Base-by-base conservation (phyloP, 192 early-diverging fungal genomes). In the Rhizoclosmatium globosum region DNA sequence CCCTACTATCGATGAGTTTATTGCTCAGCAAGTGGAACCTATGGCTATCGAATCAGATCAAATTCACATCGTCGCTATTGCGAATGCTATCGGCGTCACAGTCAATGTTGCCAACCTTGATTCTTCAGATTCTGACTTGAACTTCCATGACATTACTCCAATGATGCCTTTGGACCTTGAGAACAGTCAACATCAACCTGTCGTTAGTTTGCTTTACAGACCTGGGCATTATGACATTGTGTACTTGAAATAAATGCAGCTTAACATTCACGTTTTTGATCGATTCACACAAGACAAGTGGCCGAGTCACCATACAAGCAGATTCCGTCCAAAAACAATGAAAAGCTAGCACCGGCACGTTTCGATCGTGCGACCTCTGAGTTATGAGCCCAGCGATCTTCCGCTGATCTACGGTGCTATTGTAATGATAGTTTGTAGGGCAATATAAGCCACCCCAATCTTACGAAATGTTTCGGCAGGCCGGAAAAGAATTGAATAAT, bases 221-320 rank as follows among this genome's bases (percentile, higher is more conserved):
- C 83, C 86, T 42, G 85, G 87, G 41, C 94, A 95, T 79, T 94
- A 95, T 76, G 94, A 95, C 81, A 90, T 95, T 74, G 53, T 95
- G 91, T 84, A 85, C 83, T 42, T 74, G 43, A 45, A 44, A 47
- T 74, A 3, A 74, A 71, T 31, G 31, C 31, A 17, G 19, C 3
- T 66, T 15, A 70, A 70, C 31, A 31, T 31, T 31, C 31, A 31
- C 31, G 31, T 31, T 31, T 31, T 31, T 31, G 31, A 31, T 31
- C 31, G 31, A 31, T 31, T 31, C 31, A 31, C 31, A 31, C 31
- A 31, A 31, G 31, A 31, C 31, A 31, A 31, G 31, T 31, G 31
- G 31, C 31, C 31, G 31, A 31, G 31, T 31, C 31, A 31, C 31
- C 31, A 31, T 0, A 31, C 31, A 31, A 31, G 31, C 31, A 31